Conservation (phyloP, 805 yeast genomes). For the Kazachstania psychrophila region DNA sequence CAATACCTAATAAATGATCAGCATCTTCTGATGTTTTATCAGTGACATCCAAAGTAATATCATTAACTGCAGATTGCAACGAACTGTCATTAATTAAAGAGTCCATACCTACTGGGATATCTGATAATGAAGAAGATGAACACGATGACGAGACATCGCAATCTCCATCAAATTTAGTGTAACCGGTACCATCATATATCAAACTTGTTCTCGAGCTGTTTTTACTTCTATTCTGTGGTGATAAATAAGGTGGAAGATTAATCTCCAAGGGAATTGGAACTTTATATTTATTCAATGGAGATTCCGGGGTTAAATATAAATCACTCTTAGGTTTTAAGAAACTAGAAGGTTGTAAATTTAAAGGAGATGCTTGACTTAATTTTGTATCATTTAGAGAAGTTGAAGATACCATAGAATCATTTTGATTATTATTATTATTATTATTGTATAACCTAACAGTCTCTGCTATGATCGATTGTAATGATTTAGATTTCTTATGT, state of each 20-base stretch:
- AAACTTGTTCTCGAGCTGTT: conserved; percentile 20
- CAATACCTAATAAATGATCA: conserved; percentile 24
- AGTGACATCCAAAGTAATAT: conserved; percentile 19
- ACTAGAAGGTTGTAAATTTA: conserved; percentile 9
- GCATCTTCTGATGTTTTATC: conserved; percentile 9
- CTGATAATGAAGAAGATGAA: background rate
- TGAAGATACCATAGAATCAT: background rate
- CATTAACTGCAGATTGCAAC: conserved; percentile 24
- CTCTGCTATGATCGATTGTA: conserved; percentile 24
- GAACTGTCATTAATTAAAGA: conserved; percentile 12
- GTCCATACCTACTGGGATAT: conserved; percentile 1
- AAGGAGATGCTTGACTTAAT: conserved; percentile 13
- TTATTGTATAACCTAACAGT: conserved; percentile 14
- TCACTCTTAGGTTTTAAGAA: conserved; percentile 3
- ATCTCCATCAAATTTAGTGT: conserved; percentile 21
- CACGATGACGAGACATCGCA: background rate
- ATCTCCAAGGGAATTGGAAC: conserved; percentile 34
- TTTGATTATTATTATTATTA: background rate
- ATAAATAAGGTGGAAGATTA: conserved; percentile 31
- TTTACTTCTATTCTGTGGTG: conserved; percentile 29
- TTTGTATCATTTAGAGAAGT: background rate
- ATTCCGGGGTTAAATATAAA: conserved; percentile 30
- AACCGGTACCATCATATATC: conserved; percentile 32
- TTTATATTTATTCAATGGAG: conserved; percentile 28
- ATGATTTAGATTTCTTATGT: conserved; percentile 13